Evolutionary conservation across 2,329 filamentous ascomycete species (phyloP), one percentile per base, ranked within the genome.

Genomic region (Orbilia blumenaviensis): DNA sequence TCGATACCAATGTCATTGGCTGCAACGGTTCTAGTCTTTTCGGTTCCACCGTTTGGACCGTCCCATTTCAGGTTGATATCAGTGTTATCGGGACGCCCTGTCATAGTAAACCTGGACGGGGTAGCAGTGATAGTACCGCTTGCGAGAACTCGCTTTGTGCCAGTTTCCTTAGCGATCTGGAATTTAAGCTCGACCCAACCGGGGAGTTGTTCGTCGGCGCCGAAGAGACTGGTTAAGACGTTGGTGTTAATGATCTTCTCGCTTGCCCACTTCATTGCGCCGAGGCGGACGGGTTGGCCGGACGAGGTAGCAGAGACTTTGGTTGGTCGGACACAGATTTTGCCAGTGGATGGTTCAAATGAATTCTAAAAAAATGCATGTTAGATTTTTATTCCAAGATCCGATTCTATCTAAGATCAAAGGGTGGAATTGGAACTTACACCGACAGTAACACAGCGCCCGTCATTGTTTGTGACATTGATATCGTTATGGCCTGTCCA

Each of bases 391-490:
- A n/a, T n/a, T n/a, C n/a, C n/a, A n/a, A 38, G 16, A 8, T 16
- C 3, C 36, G 21, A 5, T 21, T 48, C 14, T 18, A 38, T 5
- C 16, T 18, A 38, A 36, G 4, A 32, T 32, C 29, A 10, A 32
- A 32, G 29, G 5, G 4, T 12, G 25, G n/a, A 36, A 12, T 10
- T 6, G 27, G 9, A 18, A 25, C 42, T 14, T 50, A 63, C 60
- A 8, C 60, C 60, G 14, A 10, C 42, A 10, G n/a, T 48, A 12
- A 34, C 14, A 50, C 60, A 63, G 2, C 42, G 42, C 3, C 60
- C 60, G 14, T 63, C 60, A 25, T 36, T 63, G n/a, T 63, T 63
- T 25, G 41, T 50, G 38, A 50, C 41, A 25, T 63, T 48, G 3
- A 34, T 34, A 23, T 63, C 36, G 9, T 0, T 50, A 7, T 25